Evolutionary conservation across 805 yeast species (phyloP), one percentile per base, ranked within the genome.

Genomic region (Debaryomyces prosopidis): DNA sequence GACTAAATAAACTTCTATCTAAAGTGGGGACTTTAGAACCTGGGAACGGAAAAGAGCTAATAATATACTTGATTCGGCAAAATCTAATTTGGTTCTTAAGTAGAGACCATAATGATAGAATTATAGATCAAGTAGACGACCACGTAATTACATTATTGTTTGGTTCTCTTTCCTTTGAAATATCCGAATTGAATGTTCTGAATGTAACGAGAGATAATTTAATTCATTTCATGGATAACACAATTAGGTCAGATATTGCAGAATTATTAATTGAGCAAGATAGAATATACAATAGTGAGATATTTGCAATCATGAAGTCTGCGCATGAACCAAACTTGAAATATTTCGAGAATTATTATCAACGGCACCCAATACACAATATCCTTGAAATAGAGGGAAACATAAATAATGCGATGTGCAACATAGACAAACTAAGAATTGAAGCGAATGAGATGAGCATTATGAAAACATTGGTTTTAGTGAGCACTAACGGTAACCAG

Each of bases 401-500:
- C 14, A 39, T 35, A 19, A 38, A 37, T 5, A 36, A 33, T 16
- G 27, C 36, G 7, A 5, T 36, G 3, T 16, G 30, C 2, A 33
- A 35, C 17, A 17, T 35, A 31, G 39, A n/a, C 16, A 16, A 28
- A 17, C 17, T 28, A 12, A 31, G 10, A 5, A 36, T 20, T 20
- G 42, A 18, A 18, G 40, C 40, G 39, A 7, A 30, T 3, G 49
- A 45, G 28, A 26, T 46, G 27, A 37, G 30, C 10, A 37, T 46
- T 4, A 28, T 54, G 16, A 49, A 46, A 36, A 14, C 48, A 4
- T 38, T 50, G 4, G 53, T 52, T 3, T 18, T 53, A 11, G 30
- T 52, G 14, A 43, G 54, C 20, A 52, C 58, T 11, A 45, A 47
- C 19, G 42, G 43, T 11, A 35, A 38, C 5, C 34, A 39, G 11